phyloP scores from a whole-genome alignment of 73 alveolate genomes.

The Halteria grandinella region DNA sequence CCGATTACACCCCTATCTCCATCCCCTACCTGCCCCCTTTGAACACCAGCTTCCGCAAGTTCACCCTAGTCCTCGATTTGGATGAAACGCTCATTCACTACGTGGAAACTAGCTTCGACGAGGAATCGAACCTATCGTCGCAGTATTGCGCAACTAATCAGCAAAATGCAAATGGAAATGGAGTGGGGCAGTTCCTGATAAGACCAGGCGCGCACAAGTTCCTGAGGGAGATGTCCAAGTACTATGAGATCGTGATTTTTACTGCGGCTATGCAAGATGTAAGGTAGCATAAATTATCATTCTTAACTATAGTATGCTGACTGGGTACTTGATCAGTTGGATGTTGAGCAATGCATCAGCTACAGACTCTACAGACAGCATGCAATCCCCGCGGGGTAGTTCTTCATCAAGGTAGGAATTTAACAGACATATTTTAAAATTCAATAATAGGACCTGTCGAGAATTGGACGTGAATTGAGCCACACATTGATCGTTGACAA shows the following conservation, averaged over 20 bases:
- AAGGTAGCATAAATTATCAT: background rate
- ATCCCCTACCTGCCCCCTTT: conserved; percentile 33
- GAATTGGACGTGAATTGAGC: conserved; percentile 80
- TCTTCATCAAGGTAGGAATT: conserved; percentile 2
- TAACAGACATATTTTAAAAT: background rate
- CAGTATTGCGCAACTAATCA: conserved; percentile 11
- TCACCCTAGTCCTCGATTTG: conserved; percentile 54
- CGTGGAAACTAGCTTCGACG: conserved; percentile 16
- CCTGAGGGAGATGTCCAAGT: conserved; percentile 47
- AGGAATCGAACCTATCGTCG: background rate
- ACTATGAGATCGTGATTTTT: conserved; percentile 65
- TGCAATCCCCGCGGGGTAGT: conserved; percentile 41
- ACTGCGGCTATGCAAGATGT: conserved; percentile 76
- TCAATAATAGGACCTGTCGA: conserved; percentile 62
- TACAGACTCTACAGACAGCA: conserved; percentile 68
- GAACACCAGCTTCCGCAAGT: conserved; percentile 18
- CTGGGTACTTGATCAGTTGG: conserved; percentile 68
- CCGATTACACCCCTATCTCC: no score
- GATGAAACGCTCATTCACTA: conserved; percentile 62
- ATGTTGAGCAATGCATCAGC: conserved; percentile 26
- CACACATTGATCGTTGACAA: conserved; percentile 78
- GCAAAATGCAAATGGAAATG: conserved; percentile 67
- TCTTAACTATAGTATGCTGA: conserved; percentile 59
- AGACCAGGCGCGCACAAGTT: conserved; percentile 67
- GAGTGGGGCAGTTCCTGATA: conserved; percentile 62